phyloP scores from a whole-genome alignment of 192 early-diverging fungal genomes.

The Backusella westeae region DNA sequence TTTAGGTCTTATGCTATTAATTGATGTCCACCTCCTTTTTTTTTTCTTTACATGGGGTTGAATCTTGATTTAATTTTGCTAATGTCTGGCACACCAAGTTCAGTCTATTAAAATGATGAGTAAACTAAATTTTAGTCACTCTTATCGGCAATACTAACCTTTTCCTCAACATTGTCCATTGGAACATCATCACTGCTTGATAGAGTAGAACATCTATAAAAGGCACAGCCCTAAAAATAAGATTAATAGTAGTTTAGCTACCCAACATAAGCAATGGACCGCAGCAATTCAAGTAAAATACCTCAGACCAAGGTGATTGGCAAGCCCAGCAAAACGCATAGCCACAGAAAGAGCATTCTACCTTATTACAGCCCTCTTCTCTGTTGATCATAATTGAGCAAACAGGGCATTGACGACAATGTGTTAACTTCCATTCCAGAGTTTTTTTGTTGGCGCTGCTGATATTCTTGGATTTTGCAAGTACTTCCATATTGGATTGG shows the following conservation, averaged over 20 bases:
- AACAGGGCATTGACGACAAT: slow-evolving; percentile 54
- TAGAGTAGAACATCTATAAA: slow-evolving; percentile 45
- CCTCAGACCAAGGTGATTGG: slow-evolving; percentile 53
- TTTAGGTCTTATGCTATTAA: not conserved
- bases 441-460: not conserved
- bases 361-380: slow-evolving; percentile 70
- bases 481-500: not conserved
- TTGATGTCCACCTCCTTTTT: not conserved
- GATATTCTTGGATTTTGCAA: not conserved
- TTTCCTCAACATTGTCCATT: not conserved
- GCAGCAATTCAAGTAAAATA: not conserved
- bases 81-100: slow-evolving; percentile 4
- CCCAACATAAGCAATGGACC: too few relatives aligned
- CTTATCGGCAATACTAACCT: not conserved
- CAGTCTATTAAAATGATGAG: not conserved
- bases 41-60: not conserved
- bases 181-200: not conserved
- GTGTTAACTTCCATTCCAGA: not conserved
- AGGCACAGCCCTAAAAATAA: slow-evolving; percentile 49
- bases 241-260: not conserved
- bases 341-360: slow-evolving; percentile 62
- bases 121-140: not conserved
- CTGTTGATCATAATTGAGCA: slow-evolving; percentile 62
- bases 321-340: slow-evolving; percentile 63
- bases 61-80: not conserved